Base-by-base conservation (phyloP, 306 rosid species). In the Prunus davidiana region DNA sequence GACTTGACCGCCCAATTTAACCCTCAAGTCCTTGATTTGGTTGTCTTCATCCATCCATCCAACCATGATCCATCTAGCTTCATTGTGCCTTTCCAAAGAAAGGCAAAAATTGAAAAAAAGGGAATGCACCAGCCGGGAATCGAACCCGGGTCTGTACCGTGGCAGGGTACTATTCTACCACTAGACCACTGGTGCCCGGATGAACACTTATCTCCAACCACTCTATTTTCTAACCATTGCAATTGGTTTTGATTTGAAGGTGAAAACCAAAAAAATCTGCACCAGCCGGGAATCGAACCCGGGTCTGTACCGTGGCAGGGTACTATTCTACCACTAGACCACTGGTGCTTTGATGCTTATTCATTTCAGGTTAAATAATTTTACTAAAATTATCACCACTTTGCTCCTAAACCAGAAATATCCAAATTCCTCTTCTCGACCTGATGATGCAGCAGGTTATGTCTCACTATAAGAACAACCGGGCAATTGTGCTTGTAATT, bases 281-380 rank as follows among this genome's bases (percentile, higher is more conserved):
- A 86, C 83, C 85, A 82, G 85, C 87, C 85, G 89, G 89, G 83
- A 83, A 77, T 83, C 85, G 85, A 82, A 83, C 85, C 89, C 85
- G 85, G 87, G 89, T 80, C 87, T 86, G 83, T 82, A 77, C 83
- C 85, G 87, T 80, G 85, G 89, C 87, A 91, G 93, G 90, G 93
- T 83, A 88, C 93, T 91, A 93, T 88, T 88, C 97, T 91, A 90
- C 97, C 97, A 90, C 96, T 87, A 91, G 96, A 91, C 96, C 97
- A 90, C 93, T 91, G 97, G 93, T 90, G 94, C 90, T 47, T 38
- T 38, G 8, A 6, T 38, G 0, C 9, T 38, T 1, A 6, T 1
- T 38, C 9, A 1, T 7, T 38, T 38, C 43, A 38, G 43, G 9
- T 38, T 38, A 38, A 38, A 38, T 38, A 2, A 1, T 7, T 38